These are phyloP conservation scores for Bolboschoenoplectus hybrid DNA, from an alignment of 202 grass and related monocot species.

Conservation along the genomic window DNA sequence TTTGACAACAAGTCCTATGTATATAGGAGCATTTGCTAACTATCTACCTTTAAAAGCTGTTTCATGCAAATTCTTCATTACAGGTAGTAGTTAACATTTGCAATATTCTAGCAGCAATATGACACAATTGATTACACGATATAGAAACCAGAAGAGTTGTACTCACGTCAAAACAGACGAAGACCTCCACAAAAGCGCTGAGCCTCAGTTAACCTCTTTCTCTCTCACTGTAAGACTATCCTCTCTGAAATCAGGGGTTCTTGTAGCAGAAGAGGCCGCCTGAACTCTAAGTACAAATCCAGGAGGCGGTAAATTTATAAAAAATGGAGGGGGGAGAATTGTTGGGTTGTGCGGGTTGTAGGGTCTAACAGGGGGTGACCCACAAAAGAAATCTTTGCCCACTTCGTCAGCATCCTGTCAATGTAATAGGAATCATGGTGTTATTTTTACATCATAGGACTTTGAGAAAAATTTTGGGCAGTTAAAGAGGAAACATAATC, in stretches of 20 bases:
- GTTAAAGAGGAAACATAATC: background rate
- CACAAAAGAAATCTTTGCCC: slow-evolving; percentile 9
- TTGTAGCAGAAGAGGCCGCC: background rate
- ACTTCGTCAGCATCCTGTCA: slow-evolving; percentile 24
- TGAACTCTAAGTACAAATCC: background rate
- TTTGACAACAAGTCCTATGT: background rate
- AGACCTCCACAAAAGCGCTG: background rate
- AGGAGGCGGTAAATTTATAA: slow-evolving; percentile 5
- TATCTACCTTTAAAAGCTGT: background rate
- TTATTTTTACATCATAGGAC: background rate
- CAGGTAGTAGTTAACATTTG: background rate
- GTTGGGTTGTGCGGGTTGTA: slow-evolving; percentile 9
- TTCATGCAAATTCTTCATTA: background rate
- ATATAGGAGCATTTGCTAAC: background rate
- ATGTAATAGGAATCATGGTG: background rate
- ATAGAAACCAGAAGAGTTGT: background rate
- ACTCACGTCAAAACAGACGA: background rate
- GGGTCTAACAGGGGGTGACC: background rate
- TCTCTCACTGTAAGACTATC: slow-evolving; percentile 10
- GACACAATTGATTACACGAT: background rate
- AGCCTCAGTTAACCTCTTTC: background rate
- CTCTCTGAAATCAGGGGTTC: background rate
- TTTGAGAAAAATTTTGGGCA: background rate
- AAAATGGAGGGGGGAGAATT: background rate
- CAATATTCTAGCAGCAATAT: background rate